Evolutionary conservation across 2,329 filamentous ascomycete genomes (phyloP).

Genomic region (Exophiala xenobiotica): DNA sequence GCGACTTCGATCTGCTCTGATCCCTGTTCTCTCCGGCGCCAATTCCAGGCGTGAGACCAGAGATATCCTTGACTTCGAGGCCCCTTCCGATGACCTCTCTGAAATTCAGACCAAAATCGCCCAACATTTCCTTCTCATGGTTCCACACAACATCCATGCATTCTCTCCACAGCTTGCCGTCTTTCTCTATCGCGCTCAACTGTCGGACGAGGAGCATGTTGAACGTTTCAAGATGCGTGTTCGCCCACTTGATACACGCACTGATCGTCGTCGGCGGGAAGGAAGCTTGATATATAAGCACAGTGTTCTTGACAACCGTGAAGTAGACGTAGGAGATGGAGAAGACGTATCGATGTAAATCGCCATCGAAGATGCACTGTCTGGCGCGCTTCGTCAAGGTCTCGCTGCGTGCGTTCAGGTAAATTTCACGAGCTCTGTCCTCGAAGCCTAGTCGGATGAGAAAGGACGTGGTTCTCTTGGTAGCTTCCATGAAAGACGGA

Average conservation of each 20-base stretch:
- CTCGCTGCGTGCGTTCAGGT: conserved; percentile 74
- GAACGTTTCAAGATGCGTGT: conserved; percentile 88
- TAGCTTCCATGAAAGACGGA: conserved; percentile 73
- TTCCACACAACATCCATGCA: conserved; percentile 80
- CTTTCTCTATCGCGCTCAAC: conserved; percentile 77
- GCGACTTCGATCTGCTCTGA: conserved; percentile 19
- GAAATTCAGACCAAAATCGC: conserved; percentile 88
- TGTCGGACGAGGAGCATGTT: conserved; percentile 80
- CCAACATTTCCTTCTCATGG: conserved; percentile 71
- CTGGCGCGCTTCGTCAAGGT: conserved; percentile 79
- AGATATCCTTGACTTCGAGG: conserved; percentile 29
- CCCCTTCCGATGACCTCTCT: conserved; percentile 71
- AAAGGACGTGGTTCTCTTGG: conserved; percentile 79
- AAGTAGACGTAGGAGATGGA: conserved; percentile 96
- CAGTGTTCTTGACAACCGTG: conserved; percentile 87
- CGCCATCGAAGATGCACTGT: conserved; percentile 92
- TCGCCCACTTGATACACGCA: conserved; percentile 97
- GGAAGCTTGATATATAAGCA: conserved; percentile 80
- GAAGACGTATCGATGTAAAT: conserved; percentile 90
- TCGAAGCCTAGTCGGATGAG: conserved; percentile 84
- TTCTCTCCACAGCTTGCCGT: conserved; percentile 73
- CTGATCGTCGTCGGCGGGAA: conserved; percentile 87
- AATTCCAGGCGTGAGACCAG: not conserved
- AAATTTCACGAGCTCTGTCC: conserved; percentile 82
- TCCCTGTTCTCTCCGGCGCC: conserved; percentile 1